Evolutionary conservation across 192 early-diverging fungal genomes (phyloP), one percentile per base, ranked within the genome.

Genomic region (Coemansia nantahalensis): DNA sequence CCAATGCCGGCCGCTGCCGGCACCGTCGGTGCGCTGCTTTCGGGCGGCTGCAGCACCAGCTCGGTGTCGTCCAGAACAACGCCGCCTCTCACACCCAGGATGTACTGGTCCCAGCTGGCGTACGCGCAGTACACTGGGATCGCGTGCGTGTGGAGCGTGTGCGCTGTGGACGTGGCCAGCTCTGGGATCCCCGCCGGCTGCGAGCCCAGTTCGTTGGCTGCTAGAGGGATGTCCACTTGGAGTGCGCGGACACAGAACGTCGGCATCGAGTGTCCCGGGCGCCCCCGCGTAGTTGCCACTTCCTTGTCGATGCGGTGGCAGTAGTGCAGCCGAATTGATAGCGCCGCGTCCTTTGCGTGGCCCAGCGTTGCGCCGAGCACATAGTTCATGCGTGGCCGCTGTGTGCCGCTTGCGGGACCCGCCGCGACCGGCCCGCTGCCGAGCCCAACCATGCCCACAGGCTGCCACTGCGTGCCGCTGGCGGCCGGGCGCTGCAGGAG

Each of bases 61-160:
- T 76, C 65, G n/a, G 72, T 76, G 13, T 65, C 65, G n/a, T 76
- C 72, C 14, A 65, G 40, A 5, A 51, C 56, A 1, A 76, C 39
- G 12, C 72, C 72, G 17, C 59, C 50, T 3, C 47, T 40, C 1
- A 76, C 72, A 0, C 72, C 72, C 10, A 76, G 48, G 5, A 76
- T 36, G 36, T 64, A 76, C 17, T 18, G 44, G 18, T 46, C 45
- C 26, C 36, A 22, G 35, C 31, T 48, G 3, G 56, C 11, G 8
- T 56, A 49, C 36, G 68, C 61, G 40, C 72, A 76, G 34, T 76
- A 76, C 4, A 54, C 48, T 9, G 72, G 72, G 14, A 76, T 76
- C 12, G 65, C 65, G 31, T 76, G 65, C 37, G 52, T 68, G 37
- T 55, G 56, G 15, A 76, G 50, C 1, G 61, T 68, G 41, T 76